Percentiles rank a stretch among this genome's conserved stretches.
Conservation (phyloP, 768 basidiomycete species). For the Holtermanniella nyarrowii region DNA sequence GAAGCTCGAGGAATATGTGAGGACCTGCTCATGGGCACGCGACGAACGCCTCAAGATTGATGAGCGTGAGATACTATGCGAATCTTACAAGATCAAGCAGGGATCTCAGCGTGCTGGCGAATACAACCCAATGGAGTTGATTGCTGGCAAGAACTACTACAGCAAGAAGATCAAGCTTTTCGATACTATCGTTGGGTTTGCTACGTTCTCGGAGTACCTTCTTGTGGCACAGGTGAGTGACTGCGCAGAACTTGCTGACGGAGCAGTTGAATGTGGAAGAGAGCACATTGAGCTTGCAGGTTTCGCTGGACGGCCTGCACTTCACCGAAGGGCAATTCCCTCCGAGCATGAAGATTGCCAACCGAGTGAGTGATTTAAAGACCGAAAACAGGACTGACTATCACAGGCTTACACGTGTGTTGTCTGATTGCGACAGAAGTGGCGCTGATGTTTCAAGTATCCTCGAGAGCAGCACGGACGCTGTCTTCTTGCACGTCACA, state of each 20-base stretch:
- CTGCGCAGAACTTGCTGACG: not conserved
- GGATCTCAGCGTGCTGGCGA: slow-evolving; percentile 60
- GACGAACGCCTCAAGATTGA: slow-evolving; percentile 71
- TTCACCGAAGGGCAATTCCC: slow-evolving; percentile 88
- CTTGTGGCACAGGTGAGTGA: slow-evolving; percentile 78
- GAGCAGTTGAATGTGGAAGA: slow-evolving; percentile 50
- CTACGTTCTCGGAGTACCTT: slow-evolving; percentile 83
- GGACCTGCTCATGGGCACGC: slow-evolving; percentile 83
- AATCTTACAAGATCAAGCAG: slow-evolving; percentile 69
- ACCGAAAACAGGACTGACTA: slow-evolving; percentile 1
- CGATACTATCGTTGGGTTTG: slow-evolving; percentile 80
- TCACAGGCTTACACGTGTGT: slow-evolving; percentile 18
- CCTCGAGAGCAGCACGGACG: slow-evolving; percentile 82
- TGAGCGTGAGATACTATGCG: slow-evolving; percentile 81
- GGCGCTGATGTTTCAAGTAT: slow-evolving; percentile 65
- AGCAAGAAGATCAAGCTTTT: slow-evolving; percentile 64
- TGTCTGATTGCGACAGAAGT: not conserved
- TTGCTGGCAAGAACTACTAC: slow-evolving; percentile 68
- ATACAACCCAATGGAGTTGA: slow-evolving; percentile 63
- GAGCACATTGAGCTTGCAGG: slow-evolving; percentile 61
- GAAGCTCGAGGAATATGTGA: slow-evolving; percentile 71
- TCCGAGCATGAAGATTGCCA: slow-evolving; percentile 74
- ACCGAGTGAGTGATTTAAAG: slow-evolving; percentile 55
- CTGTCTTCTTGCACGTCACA: slow-evolving; percentile 92
- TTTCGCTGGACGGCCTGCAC: slow-evolving; percentile 77